These are phyloP conservation scores for Chrysanthemum makinoi DNA, from an alignment of 129 eudicot genomes.

Conservation along the genomic window DNA sequence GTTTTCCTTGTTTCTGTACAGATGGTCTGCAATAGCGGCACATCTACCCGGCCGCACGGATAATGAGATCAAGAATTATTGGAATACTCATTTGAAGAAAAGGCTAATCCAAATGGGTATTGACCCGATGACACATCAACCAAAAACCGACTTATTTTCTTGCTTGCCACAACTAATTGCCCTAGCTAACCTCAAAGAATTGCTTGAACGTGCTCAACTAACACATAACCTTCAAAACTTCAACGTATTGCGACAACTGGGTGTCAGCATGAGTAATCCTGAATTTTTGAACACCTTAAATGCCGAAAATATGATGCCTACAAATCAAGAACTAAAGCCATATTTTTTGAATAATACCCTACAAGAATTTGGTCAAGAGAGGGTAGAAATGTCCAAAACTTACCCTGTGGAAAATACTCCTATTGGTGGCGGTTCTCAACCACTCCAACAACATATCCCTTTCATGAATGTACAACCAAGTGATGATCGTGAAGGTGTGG, in stretches of 20 bases:
- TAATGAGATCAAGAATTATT: too few species aligned
- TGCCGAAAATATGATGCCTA: background rate
- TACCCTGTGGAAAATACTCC: slow-evolving; percentile 28
- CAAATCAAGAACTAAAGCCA: slow-evolving; percentile 22
- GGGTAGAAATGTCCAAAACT: slow-evolving; percentile 23
- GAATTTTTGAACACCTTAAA: background rate
- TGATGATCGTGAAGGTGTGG: slow-evolving; percentile 14
- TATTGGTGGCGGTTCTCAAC: slow-evolving; percentile 34
- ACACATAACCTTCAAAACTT: slow-evolving; percentile 35
- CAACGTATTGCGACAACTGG: slow-evolving; percentile 22
- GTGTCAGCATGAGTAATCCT: background rate
- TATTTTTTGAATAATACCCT: slow-evolving; percentile 1
- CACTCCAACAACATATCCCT: slow-evolving; percentile 44
- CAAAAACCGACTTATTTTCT: slow-evolving; percentile 47
- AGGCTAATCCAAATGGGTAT: slow-evolving; percentile 43
- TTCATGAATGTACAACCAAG: slow-evolving; percentile 23
- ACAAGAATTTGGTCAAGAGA: slow-evolving; percentile 26
- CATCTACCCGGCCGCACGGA: too few species aligned
- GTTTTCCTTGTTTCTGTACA: too few species aligned
- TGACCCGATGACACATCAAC: slow-evolving; percentile 53
- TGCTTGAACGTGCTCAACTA: slow-evolving; percentile 39
- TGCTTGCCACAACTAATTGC: slow-evolving; percentile 47
- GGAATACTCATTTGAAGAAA: slow-evolving; percentile 33
- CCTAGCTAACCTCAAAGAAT: slow-evolving; percentile 38
- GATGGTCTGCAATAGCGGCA: slow-evolving; percentile 1